Percentiles rank a stretch among this genome's conserved stretches.
These are phyloP conservation scores for Trichoderma sp. DNA, from an alignment of 2,329 filamentous ascomycete genomes.

Conservation along the genomic window DNA sequence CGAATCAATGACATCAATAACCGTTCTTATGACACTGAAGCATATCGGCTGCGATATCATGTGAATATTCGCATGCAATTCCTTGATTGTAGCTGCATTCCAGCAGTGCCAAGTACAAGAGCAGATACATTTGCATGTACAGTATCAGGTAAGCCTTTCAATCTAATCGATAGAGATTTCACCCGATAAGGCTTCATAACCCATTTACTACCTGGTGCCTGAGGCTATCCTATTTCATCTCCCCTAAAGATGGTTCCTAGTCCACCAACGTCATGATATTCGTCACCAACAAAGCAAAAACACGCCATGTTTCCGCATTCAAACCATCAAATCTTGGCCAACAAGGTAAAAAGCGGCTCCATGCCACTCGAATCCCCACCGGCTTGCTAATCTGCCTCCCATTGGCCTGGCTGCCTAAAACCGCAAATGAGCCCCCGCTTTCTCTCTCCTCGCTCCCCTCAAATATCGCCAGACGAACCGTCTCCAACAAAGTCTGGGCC, in stretches of 20 bases:
- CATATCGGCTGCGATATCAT: not conserved
- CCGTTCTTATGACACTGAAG: not conserved
- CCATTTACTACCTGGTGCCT: not conserved
- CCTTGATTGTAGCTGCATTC: not conserved
- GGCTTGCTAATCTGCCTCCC: not conserved
- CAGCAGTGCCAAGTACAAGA: not conserved
- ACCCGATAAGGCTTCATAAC: not conserved
- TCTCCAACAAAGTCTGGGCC: slow-evolving; percentile 5
- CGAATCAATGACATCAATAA: not conserved
- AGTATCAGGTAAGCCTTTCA: not conserved
- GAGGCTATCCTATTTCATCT: not conserved
- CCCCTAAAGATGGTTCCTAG: not conserved
- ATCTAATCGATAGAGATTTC: not conserved
- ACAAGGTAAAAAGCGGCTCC: not conserved
- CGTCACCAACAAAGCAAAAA: not conserved
- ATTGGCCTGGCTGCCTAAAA: not conserved
- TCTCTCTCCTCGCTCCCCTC: not conserved
- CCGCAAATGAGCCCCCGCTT: not conserved
- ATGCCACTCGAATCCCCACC: not conserved
- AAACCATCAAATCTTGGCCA: not conserved
- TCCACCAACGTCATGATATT: not conserved
- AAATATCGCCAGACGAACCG: slow-evolving; percentile 1
- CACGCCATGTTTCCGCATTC: not conserved
- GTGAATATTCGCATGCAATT: not conserved
- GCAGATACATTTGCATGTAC: not conserved